phyloP scores from a whole-genome alignment of 257 asterid genomes.

The Nicotiana benthamiana region DNA sequence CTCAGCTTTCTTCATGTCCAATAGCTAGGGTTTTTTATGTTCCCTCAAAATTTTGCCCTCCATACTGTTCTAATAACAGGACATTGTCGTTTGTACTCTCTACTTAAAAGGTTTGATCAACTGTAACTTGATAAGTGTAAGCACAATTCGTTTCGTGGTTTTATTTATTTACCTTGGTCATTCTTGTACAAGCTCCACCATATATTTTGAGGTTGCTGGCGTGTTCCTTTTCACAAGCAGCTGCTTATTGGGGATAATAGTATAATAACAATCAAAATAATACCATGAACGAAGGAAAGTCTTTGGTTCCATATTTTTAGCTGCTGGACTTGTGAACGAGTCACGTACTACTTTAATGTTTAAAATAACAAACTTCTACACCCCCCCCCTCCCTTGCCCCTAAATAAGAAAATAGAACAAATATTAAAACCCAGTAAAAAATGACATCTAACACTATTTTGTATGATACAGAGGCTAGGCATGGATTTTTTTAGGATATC shows the following conservation, averaged over 20 bases:
- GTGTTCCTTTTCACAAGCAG: neutral
- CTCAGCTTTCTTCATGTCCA: neutral
- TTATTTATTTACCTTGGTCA: neutral
- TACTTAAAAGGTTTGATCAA: neutral
- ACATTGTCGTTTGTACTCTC: neutral
- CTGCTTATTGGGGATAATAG: neutral
- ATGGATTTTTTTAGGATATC: too few relatives aligned
- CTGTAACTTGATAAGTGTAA: neutral
- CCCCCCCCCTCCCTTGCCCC: too few relatives aligned
- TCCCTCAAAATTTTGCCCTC: neutral
- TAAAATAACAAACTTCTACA: too few relatives aligned
- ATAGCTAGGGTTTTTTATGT: neutral
- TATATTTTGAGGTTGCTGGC: neutral
- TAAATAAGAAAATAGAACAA: too few relatives aligned
- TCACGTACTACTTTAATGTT: too few relatives aligned
- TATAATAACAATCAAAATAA: neutral
- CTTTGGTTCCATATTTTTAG: too few relatives aligned
- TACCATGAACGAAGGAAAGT: neutral
- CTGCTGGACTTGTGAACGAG: too few relatives aligned
- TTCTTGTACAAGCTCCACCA: neutral
- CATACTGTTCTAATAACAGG: neutral
- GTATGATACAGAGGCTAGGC: too few relatives aligned
- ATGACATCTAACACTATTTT: too few relatives aligned
- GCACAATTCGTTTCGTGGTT: neutral
- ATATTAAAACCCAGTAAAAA: neutral